Conservation (phyloP, 306 rosid genomes). For the Inga leiocalycina region DNA sequence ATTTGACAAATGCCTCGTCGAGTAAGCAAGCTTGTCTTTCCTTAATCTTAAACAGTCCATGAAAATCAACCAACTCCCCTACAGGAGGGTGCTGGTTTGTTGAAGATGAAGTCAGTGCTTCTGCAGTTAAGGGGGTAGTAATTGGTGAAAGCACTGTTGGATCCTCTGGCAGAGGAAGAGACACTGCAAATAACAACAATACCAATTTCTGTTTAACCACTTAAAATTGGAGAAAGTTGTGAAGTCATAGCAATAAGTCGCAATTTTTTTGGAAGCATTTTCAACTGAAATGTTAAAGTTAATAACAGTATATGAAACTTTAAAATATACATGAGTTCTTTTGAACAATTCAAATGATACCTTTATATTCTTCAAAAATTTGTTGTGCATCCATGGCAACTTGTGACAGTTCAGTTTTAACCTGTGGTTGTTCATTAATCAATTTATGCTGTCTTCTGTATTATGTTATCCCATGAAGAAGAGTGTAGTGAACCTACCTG, state of each 20-base stretch:
- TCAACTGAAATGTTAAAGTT: background rate
- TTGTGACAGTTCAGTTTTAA: too few relatives aligned
- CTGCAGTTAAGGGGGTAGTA: background rate
- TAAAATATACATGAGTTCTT: too few relatives aligned
- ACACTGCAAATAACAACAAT: background rate
- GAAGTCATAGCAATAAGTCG: background rate
- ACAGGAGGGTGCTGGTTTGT: background rate
- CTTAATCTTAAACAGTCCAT: background rate
- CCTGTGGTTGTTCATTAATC: too few relatives aligned
- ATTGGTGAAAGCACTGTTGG: background rate
- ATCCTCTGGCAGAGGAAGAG: background rate
- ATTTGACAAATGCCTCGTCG: background rate
- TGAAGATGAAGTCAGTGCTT: background rate
- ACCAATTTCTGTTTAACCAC: background rate
- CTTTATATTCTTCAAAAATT: too few relatives aligned
- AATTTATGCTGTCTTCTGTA: too few relatives aligned
- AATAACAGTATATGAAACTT: background rate
- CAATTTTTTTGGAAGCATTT: background rate
- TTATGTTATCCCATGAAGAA: too few relatives aligned
- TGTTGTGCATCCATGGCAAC: too few relatives aligned
- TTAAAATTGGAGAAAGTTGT: background rate
- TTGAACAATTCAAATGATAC: too few relatives aligned
- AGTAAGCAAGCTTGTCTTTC: background rate
- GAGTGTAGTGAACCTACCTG: too few relatives aligned
- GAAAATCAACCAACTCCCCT: background rate